Conservation (phyloP, 768 basidiomycete genomes). For the Termitomyces sp. region DNA sequence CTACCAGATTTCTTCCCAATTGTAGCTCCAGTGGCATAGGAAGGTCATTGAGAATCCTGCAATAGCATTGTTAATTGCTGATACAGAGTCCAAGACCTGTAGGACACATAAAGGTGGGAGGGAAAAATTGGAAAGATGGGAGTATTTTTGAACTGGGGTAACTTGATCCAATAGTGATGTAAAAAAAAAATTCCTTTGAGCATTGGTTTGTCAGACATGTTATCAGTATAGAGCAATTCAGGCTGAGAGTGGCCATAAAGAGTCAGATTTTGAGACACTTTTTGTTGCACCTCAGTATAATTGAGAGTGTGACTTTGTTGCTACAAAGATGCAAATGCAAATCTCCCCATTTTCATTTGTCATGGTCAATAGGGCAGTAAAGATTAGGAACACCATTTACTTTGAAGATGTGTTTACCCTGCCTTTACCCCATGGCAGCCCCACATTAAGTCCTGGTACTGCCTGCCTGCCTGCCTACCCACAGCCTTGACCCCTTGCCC, state of each 20-base stretch:
- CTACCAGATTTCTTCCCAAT: too few species aligned
- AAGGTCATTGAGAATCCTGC: slow-evolving; percentile 14
- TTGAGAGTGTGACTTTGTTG: neutral
- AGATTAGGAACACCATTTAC: slow-evolving; percentile 15
- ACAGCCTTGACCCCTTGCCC: too few species aligned
- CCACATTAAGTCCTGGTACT: too few species aligned
- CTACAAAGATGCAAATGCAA: neutral
- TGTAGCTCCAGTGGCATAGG: too few species aligned
- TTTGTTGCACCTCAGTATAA: neutral
- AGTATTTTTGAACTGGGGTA: slow-evolving; percentile 18
- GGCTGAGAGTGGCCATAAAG: neutral
- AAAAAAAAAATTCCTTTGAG: neutral
- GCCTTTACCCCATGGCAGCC: too few species aligned
- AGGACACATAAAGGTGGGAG: slow-evolving; percentile 12
- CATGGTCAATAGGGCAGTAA: too few species aligned
- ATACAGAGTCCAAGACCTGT: neutral
- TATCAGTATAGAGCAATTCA: neutral
- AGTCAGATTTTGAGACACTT: neutral
- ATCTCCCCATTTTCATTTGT: too few species aligned
- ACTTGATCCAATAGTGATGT: neutral
- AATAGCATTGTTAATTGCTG: slow-evolving; percentile 14
- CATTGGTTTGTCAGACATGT: neutral
- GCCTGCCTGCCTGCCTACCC: too few species aligned
- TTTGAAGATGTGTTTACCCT: too few species aligned
- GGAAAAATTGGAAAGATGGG: slow-evolving; percentile 10